Conservation (phyloP, 75 land plant species). For the Pinus tabuliformis region DNA sequence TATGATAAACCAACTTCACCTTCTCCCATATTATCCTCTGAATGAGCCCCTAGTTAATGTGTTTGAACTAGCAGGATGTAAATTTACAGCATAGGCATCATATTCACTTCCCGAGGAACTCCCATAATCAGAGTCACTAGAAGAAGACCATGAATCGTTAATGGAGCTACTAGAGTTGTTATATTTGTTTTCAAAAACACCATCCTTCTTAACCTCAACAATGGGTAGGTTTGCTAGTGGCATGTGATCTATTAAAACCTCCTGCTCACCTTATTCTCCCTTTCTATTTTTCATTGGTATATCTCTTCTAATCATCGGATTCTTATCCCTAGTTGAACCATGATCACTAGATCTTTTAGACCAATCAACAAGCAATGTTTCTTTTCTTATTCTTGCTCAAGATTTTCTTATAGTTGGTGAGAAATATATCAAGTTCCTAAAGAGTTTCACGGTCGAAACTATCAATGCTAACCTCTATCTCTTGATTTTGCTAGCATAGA, state of each 20-base stretch:
- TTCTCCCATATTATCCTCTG: background rate
- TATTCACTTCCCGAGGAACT: constrained; percentile 11
- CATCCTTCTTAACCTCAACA: constrained; percentile 31
- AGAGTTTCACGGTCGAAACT: constrained; percentile 75
- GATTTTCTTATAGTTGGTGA: constrained; percentile 58
- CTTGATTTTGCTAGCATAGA: constrained; percentile 61
- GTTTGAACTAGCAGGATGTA: background rate
- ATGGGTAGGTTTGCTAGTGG: constrained; percentile 13
- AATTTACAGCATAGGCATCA: background rate
- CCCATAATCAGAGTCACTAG: constrained; percentile 34
- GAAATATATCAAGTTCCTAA: constrained; percentile 90
- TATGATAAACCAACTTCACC: background rate
- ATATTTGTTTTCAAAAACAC: constrained; percentile 32
- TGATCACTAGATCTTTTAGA: constrained; percentile 10
- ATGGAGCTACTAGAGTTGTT: constrained; percentile 57
- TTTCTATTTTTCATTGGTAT: constrained; percentile 8
- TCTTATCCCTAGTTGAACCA: background rate
- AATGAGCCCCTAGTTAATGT: background rate
- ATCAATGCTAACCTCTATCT: constrained; percentile 83
- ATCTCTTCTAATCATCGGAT: constrained; percentile 6
- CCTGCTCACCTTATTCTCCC: constrained; percentile 12
- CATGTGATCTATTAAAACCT: no score
- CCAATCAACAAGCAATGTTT: constrained; percentile 24
- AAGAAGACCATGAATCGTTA: constrained; percentile 71
- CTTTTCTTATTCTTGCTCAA: constrained; percentile 53